Conservation (phyloP, 331 rosid species). For the Arachis monticola region DNA sequence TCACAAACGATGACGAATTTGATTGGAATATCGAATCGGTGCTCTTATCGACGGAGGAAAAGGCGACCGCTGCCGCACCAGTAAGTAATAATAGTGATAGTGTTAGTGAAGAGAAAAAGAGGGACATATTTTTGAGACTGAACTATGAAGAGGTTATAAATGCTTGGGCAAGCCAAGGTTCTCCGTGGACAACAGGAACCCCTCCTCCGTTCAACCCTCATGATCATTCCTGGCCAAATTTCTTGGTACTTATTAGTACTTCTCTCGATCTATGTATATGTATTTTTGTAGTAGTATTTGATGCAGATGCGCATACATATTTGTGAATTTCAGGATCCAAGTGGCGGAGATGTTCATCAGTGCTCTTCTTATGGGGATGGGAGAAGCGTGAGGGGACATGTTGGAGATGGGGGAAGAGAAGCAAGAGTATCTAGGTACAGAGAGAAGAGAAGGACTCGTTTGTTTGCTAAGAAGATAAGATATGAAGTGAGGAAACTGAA, state of each 20-base stretch:
- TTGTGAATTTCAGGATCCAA: conserved; percentile 47
- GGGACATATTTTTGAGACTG: conserved; percentile 63
- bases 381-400: conserved; percentile 39
- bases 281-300: neutral
- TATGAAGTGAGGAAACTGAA: conserved; percentile 86
- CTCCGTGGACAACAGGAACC: conserved; percentile 74
- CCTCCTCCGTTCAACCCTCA: conserved; percentile 62
- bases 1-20: conserved; percentile 41
- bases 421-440: conserved; percentile 91
- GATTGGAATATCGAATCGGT: conserved; percentile 50
- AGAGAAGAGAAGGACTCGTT: conserved; percentile 77
- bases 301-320: neutral
- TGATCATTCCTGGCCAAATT: conserved; percentile 52
- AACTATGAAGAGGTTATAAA: conserved; percentile 77
- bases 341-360: conserved; percentile 16
- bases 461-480: conserved; percentile 83
- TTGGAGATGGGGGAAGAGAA: conserved; percentile 66
- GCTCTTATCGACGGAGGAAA: conserved; percentile 22
- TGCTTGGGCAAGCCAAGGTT: conserved; percentile 79
- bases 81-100: neutral
- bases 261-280: conserved; percentile 4
- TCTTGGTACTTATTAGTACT: conserved; percentile 51
- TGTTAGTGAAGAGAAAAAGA: conserved; percentile 38
- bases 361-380: conserved; percentile 32
- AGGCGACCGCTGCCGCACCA: conserved; percentile 16